Evolutionary conservation across 2,329 filamentous ascomycete genomes (phyloP).

Genomic region (Fusarium sp.): DNA sequence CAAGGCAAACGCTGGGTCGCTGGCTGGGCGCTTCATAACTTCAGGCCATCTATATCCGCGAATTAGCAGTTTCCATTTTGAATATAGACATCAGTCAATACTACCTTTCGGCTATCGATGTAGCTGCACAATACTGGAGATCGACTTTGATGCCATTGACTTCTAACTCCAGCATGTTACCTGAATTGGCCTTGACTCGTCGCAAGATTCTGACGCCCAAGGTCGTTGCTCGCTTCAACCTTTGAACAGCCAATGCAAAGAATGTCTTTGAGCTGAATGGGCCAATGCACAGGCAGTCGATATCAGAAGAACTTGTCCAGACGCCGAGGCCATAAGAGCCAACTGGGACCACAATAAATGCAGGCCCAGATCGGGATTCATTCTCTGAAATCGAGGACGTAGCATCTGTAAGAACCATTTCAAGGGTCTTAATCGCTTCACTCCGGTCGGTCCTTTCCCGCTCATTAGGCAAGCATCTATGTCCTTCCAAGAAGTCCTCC

Average conservation of each 20-base stretch:
- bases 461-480: conserved; percentile 58
- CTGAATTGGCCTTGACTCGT: conserved; percentile 66
- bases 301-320: conserved; percentile 69
- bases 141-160: conserved; percentile 69
- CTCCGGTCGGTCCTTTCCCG: conserved; percentile 56
- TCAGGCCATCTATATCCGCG: conserved; percentile 54
- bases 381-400: conserved; percentile 13
- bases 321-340: conserved; percentile 73
- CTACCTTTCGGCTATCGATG: conserved; percentile 62
- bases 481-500: conserved; percentile 50
- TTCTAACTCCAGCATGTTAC: conserved; percentile 72
- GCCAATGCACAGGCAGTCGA: conserved; percentile 74
- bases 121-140: conserved; percentile 73
- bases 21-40: conserved; percentile 58
- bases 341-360: conserved; percentile 67
- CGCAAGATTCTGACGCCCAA: conserved; percentile 63
- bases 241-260: conserved; percentile 66
- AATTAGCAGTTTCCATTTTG: not conserved
- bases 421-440: conserved; percentile 58
- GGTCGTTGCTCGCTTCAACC: conserved; percentile 59
- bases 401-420: conserved; percentile 53
- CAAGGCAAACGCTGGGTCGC: conserved; percentile 65
- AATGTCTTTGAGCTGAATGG: conserved; percentile 70
- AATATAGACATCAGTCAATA: not conserved
- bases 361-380: conserved; percentile 36